These are phyloP conservation scores for Begonia masoniana DNA, from an alignment of 306 rosid species.

Conservation along the genomic window DNA sequence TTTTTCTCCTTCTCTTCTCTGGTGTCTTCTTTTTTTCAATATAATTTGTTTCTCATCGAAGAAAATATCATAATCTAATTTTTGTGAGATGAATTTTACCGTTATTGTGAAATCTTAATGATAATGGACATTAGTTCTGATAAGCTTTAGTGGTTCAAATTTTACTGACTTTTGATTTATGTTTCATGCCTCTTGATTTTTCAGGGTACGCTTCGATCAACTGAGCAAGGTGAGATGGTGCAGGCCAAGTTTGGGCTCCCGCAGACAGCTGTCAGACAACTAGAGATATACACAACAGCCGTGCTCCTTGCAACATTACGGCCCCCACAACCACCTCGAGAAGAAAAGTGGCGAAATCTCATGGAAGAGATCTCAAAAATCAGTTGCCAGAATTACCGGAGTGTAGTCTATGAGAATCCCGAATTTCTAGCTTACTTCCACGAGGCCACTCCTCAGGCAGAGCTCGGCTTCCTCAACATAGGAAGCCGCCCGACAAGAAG, in stretches of 20 bases:
- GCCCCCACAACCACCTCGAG: slow-evolving; percentile 82
- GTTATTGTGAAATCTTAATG: too few species aligned
- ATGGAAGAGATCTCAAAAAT: slow-evolving; percentile 87
- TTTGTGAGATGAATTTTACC: too few species aligned
- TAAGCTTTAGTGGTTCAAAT: too few species aligned
- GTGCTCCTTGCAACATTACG: slow-evolving; percentile 89
- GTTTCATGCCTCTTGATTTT: slow-evolving; percentile 1
- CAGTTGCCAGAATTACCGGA: slow-evolving; percentile 68
- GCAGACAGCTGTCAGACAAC: slow-evolving; percentile 84
- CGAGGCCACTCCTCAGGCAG: slow-evolving; percentile 95
- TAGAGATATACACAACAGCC: slow-evolving; percentile 89
- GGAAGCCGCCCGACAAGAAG: slow-evolving; percentile 92
- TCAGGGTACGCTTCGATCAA: slow-evolving; percentile 81
- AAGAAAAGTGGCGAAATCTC: slow-evolving; percentile 72
- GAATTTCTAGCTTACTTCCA: slow-evolving; percentile 79
- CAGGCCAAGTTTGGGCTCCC: slow-evolving; percentile 90
- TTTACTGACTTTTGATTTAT: too few species aligned
- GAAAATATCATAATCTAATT: too few species aligned
- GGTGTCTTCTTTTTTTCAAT: too few species aligned
- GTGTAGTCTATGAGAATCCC: slow-evolving; percentile 69
- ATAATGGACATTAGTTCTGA: too few species aligned
- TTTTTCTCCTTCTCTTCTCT: too few species aligned
- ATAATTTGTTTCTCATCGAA: too few species aligned
- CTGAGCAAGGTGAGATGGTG: slow-evolving; percentile 98
- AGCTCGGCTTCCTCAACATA: slow-evolving; percentile 91